A percentile compares a stretch with the other conserved stretches of the same genome.
Conservation (phyloP, 805 yeast species). For the Myxozyma udenii region DNA sequence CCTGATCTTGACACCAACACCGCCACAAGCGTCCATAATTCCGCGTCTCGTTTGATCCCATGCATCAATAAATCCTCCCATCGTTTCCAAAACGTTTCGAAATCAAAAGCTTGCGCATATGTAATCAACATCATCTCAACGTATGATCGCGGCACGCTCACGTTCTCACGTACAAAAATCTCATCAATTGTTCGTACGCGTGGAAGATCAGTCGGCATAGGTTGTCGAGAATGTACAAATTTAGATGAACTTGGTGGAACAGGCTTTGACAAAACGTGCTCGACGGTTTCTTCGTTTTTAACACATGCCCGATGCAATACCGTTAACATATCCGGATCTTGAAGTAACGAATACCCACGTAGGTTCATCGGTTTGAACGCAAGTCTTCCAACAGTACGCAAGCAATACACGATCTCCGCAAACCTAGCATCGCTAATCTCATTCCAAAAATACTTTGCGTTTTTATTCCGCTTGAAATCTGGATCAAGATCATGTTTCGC, state of each 20-base stretch:
- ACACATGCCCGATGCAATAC: neutral
- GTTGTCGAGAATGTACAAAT: too few relatives aligned
- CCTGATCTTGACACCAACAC: constrained; percentile 37
- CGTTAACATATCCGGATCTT: neutral
- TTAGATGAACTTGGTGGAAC: neutral
- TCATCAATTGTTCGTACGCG: constrained; percentile 15
- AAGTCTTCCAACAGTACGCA: constrained; percentile 5
- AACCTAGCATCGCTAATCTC: constrained; percentile 17
- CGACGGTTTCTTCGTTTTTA: neutral
- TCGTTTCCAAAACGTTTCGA: constrained; percentile 37
- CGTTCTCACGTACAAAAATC: constrained; percentile 14
- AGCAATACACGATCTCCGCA: constrained; percentile 1
- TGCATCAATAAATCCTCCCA: constrained; percentile 28
- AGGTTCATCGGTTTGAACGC: too few relatives aligned
- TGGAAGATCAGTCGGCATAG: constrained; percentile 1
- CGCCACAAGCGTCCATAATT: constrained; percentile 30
- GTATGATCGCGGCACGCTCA: constrained; percentile 17
- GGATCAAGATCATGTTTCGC: too few relatives aligned
- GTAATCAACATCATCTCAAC: constrained; percentile 34
- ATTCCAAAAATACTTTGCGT: neutral
- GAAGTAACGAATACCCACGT: neutral
- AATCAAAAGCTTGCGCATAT: constrained; percentile 33
- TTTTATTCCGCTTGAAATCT: too few relatives aligned
- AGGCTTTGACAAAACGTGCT: neutral
- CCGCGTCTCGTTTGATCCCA: constrained; percentile 25